Base-by-base conservation (phyloP, 2,329 filamentous ascomycete genomes). In the Escovopsis sp. region DNA sequence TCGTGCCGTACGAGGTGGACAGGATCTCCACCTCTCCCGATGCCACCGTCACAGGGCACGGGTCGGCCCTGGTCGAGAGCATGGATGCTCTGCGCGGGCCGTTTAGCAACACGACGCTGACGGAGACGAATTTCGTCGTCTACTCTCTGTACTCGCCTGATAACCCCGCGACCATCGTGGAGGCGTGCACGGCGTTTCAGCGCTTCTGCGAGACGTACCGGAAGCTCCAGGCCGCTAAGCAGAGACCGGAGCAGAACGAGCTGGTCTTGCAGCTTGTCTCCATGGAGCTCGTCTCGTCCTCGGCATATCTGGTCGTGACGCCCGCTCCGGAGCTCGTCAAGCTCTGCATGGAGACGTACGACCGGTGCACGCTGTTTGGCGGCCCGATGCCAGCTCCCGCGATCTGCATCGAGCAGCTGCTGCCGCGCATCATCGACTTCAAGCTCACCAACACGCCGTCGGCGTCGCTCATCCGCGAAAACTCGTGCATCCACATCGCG, bases 191-290 rank as follows among this genome's bases (percentile, higher is more conserved):
- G 10, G 74, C 78, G 10, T 88, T 88, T 50, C 77, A 81, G 53
- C 65, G 71, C 27, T 70, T 88, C 5, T 81, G 78, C 44, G 74
- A 82, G 41, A 54, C 60, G 4, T 68, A 68, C 32, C 66, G 62
- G 40, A 67, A 62, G 38, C 51, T 59, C 7, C 47, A 56, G 9
- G 51, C 57, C 3, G 57, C 59, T 15, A 64, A 61, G 37, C 62
- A 58, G 39, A 49, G 63, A 35, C 46, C 57, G 6, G 52, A 62
- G 4, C 48, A 59, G 16, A 76, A 73, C 37, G 80, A 88, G 38
- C 51, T 90, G n/a, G 76, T 85, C 4, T 60, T 92, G 14, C 84
- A 92, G 49, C 65, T 92, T 2, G 60, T 92, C 2, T 78, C 84
- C 0, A 64, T 77, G 13, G 70, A 73, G 37, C 62, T 76, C n/a